phyloP scores from a whole-genome alignment of 441 rosid species.

The Pelargonium myrrhifolium region DNA sequence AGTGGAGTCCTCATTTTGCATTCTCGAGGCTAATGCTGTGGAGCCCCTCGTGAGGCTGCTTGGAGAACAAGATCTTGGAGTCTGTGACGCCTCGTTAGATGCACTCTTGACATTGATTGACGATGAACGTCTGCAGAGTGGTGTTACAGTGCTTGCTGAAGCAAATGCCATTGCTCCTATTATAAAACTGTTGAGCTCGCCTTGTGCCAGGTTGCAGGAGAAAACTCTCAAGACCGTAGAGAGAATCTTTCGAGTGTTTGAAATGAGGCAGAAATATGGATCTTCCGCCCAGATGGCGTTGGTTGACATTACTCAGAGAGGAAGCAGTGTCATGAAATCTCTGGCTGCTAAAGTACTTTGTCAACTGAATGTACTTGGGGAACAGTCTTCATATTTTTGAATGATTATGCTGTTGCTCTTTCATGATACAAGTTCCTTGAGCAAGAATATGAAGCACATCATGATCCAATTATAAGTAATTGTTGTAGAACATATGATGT shows the following conservation, averaged over 20 bases:
- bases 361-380: slow-evolving; percentile 25
- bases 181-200: slow-evolving; percentile 25
- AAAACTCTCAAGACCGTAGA: slow-evolving; percentile 25
- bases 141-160: slow-evolving; percentile 26
- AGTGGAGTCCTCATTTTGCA: slow-evolving; percentile 35
- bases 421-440: background rate
- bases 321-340: slow-evolving; percentile 27
- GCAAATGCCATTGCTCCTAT: slow-evolving; percentile 26
- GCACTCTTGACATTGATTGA: slow-evolving; percentile 36
- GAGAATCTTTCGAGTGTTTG: slow-evolving; percentile 26
- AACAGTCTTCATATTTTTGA: slow-evolving; percentile 33
- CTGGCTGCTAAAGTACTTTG: slow-evolving; percentile 32
- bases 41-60: slow-evolving; percentile 25
- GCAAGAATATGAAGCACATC: background rate
- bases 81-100: slow-evolving; percentile 30
- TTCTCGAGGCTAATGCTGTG: slow-evolving; percentile 35
- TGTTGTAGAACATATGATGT: background rate
- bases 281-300: slow-evolving; percentile 26
- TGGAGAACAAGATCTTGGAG: slow-evolving; percentile 23
- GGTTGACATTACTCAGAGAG: slow-evolving; percentile 35
- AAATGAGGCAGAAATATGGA: slow-evolving; percentile 26
- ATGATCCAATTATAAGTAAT: background rate
- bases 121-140: slow-evolving; percentile 22
- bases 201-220: slow-evolving; percentile 24
- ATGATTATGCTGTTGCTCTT: too few relatives aligned